These are phyloP conservation scores for Echinochloa phyllopogon DNA, from an alignment of 176 grass and related monocot genomes.

Conservation along the genomic window DNA sequence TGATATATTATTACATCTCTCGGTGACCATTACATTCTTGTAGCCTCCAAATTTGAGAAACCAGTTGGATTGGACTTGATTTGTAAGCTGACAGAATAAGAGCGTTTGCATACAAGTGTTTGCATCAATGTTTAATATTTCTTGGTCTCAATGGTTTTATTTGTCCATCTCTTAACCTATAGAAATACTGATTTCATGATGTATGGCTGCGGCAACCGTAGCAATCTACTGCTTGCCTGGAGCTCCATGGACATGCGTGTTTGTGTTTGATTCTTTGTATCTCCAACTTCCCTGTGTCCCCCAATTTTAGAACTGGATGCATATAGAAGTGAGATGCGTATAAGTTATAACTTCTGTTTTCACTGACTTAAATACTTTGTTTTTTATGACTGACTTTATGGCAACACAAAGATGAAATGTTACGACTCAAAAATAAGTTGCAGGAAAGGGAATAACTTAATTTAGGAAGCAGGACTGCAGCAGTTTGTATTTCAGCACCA, in stretches of 20 bases:
- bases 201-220: background rate
- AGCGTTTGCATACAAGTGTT: background rate
- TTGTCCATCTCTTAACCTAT: background rate
- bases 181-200: background rate
- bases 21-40: background rate
- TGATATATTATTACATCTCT: background rate
- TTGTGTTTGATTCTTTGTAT: background rate
- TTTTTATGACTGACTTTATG: no score
- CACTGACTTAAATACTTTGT: background rate
- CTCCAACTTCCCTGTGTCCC: background rate
- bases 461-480: background rate
- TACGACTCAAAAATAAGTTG: no score
- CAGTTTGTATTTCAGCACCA: background rate
- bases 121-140: background rate
- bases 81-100: background rate
- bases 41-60: background rate
- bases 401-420: no score
- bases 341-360: background rate
- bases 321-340: background rate
- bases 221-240: background rate
- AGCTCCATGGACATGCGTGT: background rate
- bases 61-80: background rate
- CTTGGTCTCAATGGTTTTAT: conserved; percentile 3
- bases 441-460: background rate
- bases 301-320: background rate